These are phyloP conservation scores for Quercus lobata DNA, from an alignment of 331 rosid species.

Conservation along the genomic window DNA sequence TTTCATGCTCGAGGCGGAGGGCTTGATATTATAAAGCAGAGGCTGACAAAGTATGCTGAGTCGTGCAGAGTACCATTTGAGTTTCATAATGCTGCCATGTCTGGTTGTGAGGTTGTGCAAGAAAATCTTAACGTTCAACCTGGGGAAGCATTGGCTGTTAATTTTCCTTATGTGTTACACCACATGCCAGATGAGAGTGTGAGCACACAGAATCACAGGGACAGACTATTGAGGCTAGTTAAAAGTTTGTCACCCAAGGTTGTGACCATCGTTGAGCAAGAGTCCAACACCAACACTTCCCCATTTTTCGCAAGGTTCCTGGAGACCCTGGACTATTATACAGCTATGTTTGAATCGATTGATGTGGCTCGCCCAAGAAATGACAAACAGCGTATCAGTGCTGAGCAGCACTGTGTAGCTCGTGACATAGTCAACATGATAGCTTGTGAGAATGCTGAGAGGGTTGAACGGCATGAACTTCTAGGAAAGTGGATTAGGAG, in stretches of 20 bases:
- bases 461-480: conserved; percentile 90
- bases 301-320: conserved; percentile 62
- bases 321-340: conserved; percentile 65
- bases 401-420: conserved; percentile 89
- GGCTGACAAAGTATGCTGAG: conserved; percentile 38
- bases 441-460: conserved; percentile 85
- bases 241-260: conserved; percentile 78
- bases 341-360: conserved; percentile 90
- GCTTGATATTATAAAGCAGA: conserved; percentile 65
- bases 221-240: conserved; percentile 69
- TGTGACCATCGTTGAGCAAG: conserved; percentile 86
- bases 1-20: conserved; percentile 93
- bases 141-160: conserved; percentile 76
- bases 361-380: conserved; percentile 60
- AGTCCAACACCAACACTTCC: conserved; percentile 96
- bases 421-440: conserved; percentile 93
- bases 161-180: conserved; percentile 74
- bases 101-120: conserved; percentile 55
- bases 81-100: conserved; percentile 75
- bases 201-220: conserved; percentile 81
- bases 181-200: conserved; percentile 99
- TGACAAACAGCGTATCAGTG: conserved; percentile 64
- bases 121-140: conserved; percentile 44
- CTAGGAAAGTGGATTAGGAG: conserved; percentile 80
- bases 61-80: conserved; percentile 56